Evolutionary conservation across 441 rosid genomes (phyloP).

Genomic region (Capsella rubella): DNA sequence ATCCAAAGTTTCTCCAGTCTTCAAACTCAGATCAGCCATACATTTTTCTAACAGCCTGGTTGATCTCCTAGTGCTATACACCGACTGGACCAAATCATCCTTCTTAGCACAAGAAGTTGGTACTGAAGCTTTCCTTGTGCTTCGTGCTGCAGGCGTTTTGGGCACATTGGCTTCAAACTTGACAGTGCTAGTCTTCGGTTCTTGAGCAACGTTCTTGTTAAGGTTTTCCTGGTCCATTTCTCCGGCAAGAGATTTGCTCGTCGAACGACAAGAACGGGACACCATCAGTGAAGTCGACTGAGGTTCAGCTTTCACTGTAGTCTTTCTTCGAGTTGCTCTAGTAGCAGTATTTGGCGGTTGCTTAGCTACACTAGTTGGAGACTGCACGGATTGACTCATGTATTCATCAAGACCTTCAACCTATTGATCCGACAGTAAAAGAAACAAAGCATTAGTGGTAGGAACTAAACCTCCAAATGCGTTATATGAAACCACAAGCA

Average conservation of each 20-base stretch:
- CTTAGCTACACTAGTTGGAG: conserved; percentile 50
- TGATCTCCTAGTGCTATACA: conserved; percentile 70
- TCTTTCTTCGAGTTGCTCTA: conserved; percentile 62
- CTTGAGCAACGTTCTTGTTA: conserved; percentile 40
- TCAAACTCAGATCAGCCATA: conserved; percentile 63
- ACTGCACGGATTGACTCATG: conserved; percentile 48
- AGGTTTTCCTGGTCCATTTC: conserved; percentile 58
- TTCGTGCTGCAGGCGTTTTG: conserved; percentile 44
- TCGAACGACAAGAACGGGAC: conserved; percentile 54
- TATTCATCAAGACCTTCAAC: conserved; percentile 86
- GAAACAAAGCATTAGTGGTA: not conserved
- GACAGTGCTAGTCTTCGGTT: conserved; percentile 44
- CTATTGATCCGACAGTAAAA: conserved; percentile 41
- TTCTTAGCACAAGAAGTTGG: conserved; percentile 41
- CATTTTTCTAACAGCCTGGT: conserved; percentile 68
- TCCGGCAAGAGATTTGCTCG: conserved; percentile 48
- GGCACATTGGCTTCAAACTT: conserved; percentile 29
- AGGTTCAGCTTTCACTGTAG: conserved; percentile 51
- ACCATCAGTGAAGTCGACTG: conserved; percentile 45
- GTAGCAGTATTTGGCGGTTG: conserved; percentile 48
- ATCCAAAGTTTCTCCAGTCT: conserved; percentile 45
- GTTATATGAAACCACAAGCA: not conserved
- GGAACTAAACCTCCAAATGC: not conserved
- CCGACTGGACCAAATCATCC: conserved; percentile 53
- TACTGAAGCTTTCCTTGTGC: conserved; percentile 43